A percentile compares a stretch with the other conserved stretches of the same genome.
These are phyloP conservation scores for Podila epigama DNA, from an alignment of 192 early-diverging fungal species.

Conservation along the genomic window DNA sequence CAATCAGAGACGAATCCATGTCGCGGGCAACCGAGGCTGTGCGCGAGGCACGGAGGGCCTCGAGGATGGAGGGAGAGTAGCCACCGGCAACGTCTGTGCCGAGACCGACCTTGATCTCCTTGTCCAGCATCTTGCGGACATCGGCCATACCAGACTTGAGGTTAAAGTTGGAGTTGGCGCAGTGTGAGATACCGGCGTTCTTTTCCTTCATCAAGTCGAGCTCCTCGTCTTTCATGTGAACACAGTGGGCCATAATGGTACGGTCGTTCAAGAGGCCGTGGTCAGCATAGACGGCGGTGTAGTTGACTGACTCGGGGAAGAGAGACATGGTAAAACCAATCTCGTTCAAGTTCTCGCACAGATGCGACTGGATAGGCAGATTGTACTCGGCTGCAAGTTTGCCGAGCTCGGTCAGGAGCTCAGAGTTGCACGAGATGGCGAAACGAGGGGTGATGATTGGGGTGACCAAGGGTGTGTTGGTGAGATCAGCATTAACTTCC, in stretches of 20 bases:
- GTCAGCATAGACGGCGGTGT: conserved; percentile 81
- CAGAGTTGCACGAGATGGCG: conserved; percentile 80
- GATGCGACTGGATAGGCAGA: conserved; percentile 92
- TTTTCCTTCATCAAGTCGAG: conserved; percentile 65
- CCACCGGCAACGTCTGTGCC: conserved; percentile 96
- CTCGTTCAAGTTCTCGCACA: conserved; percentile 86
- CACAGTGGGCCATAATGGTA: conserved; percentile 93
- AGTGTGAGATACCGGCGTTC: conserved; percentile 86
- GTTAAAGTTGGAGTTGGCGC: conserved; percentile 91
- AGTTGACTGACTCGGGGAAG: conserved; percentile 74
- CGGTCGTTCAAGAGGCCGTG: conserved; percentile 74
- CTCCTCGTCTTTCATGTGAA: conserved; percentile 84
- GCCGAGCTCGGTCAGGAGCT: conserved; percentile 74
- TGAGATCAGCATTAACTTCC: conserved; percentile 20
- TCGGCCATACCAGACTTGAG: conserved; percentile 83
- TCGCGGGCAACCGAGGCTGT: conserved; percentile 75
- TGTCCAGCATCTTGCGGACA: conserved; percentile 75
- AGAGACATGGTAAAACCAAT: conserved; percentile 75
- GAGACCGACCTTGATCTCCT: conserved; percentile 86
- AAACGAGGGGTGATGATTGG: conserved; percentile 96
- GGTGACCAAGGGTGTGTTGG: conserved; percentile 56
- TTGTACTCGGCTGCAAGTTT: conserved; percentile 72
- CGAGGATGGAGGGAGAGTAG: conserved; percentile 83
- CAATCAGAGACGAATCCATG: conserved; percentile 63
- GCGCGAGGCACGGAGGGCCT: conserved; percentile 85